Conservation (phyloP, 2,329 filamentous ascomycete species). For the Magnaporthiopsis poae region DNA sequence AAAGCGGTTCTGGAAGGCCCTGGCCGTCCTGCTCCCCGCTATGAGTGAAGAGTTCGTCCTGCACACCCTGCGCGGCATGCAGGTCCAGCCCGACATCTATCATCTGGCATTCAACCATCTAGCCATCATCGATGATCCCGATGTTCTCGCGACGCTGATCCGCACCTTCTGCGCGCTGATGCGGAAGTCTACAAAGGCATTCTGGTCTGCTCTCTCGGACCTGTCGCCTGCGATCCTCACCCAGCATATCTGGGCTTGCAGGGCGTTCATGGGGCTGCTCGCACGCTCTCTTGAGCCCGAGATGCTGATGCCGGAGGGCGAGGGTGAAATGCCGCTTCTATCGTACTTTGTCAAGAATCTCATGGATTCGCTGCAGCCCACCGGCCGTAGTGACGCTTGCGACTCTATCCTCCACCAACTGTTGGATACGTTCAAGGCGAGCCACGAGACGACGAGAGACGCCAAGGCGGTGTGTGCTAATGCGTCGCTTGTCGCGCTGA, state of each 20-base stretch:
- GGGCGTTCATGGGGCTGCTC: slow-evolving; percentile 53
- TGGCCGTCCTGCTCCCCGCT: slow-evolving; percentile 62
- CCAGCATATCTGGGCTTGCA: slow-evolving; percentile 73
- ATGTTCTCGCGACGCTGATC: slow-evolving; percentile 58
- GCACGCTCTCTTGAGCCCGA: slow-evolving; percentile 47
- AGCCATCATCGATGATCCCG: slow-evolving; percentile 35
- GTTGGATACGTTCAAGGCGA: slow-evolving; percentile 53
- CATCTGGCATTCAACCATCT: slow-evolving; percentile 46
- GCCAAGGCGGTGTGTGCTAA: slow-evolving; percentile 53
- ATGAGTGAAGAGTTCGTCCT: slow-evolving; percentile 66
- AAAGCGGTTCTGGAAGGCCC: slow-evolving; percentile 68
- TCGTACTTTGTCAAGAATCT: slow-evolving; percentile 72
- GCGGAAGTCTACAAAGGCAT: slow-evolving; percentile 64
- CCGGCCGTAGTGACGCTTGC: slow-evolving; percentile 70
- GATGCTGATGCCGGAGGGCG: slow-evolving; percentile 41
- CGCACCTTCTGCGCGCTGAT: slow-evolving; percentile 62
- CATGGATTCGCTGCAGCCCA: slow-evolving; percentile 63
- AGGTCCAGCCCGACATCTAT: slow-evolving; percentile 65
- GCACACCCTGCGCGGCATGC: slow-evolving; percentile 68
- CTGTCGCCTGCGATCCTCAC: slow-evolving; percentile 71
- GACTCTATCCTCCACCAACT: slow-evolving; percentile 69
- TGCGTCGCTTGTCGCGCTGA: slow-evolving; percentile 53
- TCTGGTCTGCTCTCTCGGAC: slow-evolving; percentile 80
- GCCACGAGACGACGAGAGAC: slow-evolving; percentile 42
- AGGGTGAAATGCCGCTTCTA: slow-evolving; percentile 49